These are phyloP conservation scores for Candida montana DNA, from an alignment of 805 yeast genomes.

Conservation along the genomic window DNA sequence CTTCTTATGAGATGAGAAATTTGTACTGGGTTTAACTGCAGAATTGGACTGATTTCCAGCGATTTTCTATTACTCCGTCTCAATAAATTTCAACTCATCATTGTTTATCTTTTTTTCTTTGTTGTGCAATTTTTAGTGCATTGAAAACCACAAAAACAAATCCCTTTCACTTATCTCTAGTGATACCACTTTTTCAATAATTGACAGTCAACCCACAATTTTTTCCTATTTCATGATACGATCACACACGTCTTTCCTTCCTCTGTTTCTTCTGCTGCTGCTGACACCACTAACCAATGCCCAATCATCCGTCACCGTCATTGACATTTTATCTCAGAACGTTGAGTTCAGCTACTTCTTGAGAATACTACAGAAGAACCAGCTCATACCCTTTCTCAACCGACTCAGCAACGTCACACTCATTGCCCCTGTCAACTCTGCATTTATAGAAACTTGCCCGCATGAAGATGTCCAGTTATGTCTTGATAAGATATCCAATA, in stretches of 20 bases:
- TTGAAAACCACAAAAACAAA: too few relatives aligned
- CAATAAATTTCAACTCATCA: too few relatives aligned
- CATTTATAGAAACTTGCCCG: constrained; percentile 40
- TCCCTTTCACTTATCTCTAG: too few relatives aligned
- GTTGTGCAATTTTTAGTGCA: too few relatives aligned
- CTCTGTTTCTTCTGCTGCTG: neutral
- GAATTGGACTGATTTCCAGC: too few relatives aligned
- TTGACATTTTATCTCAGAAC: constrained; percentile 65
- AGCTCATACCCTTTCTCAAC: constrained; percentile 58
- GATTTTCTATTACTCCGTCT: too few relatives aligned
- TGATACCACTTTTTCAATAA: too few relatives aligned
- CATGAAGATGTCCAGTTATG: neutral
- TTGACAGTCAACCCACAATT: too few relatives aligned
- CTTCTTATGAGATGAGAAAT: too few relatives aligned
- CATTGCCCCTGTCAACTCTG: constrained; percentile 79
- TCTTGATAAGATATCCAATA: constrained; percentile 6
- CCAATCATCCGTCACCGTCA: constrained; percentile 37
- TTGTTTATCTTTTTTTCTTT: too few relatives aligned
- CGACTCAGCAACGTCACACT: constrained; percentile 58
- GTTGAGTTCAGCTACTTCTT: constrained; percentile 64
- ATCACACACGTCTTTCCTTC: constrained; percentile 2
- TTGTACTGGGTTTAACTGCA: too few relatives aligned
- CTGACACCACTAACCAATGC: neutral
- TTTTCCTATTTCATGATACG: neutral
- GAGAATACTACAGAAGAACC: constrained; percentile 54